These are phyloP conservation scores for Pythium diclinum DNA, from an alignment of 352 stramenopile species.

Conservation along the genomic window DNA sequence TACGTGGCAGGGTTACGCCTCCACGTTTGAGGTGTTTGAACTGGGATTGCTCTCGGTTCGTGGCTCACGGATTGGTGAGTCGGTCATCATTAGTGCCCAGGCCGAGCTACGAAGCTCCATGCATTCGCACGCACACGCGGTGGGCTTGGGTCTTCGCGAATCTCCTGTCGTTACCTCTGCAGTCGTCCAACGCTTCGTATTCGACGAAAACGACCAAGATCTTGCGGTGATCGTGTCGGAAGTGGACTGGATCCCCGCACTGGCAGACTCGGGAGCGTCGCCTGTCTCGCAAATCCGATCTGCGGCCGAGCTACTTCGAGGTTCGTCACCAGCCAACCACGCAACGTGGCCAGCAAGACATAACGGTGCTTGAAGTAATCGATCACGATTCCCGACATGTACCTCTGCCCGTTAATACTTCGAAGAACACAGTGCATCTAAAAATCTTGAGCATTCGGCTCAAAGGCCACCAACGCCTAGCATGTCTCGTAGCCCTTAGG, in stretches of 20 bases:
- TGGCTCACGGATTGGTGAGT: slow-evolving; percentile 27
- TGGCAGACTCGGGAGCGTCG: slow-evolving; percentile 10
- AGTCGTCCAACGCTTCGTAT: slow-evolving; percentile 46
- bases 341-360: neutral
- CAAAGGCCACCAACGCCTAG: no score
- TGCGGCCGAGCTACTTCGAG: neutral
- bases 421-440: no score
- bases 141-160: slow-evolving; percentile 14
- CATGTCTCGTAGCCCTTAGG: no score
- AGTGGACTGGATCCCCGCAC: slow-evolving; percentile 39
- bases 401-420: no score
- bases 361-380: no score
- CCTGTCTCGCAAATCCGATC: neutral
- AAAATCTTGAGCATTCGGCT: no score
- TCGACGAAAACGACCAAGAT: slow-evolving; percentile 25
- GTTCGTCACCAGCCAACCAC: neutral
- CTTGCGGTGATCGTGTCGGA: slow-evolving; percentile 47
- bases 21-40: slow-evolving; percentile 43
- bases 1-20: slow-evolving; percentile 46
- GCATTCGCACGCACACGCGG: slow-evolving; percentile 17
- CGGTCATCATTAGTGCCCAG: slow-evolving; percentile 27
- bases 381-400: no score
- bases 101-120: slow-evolving; percentile 2
- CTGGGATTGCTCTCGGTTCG: slow-evolving; percentile 34
- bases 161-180: slow-evolving; percentile 25